Conservation (phyloP, 192 early-diverging fungal genomes). For the Spizellomyces sp. region DNA sequence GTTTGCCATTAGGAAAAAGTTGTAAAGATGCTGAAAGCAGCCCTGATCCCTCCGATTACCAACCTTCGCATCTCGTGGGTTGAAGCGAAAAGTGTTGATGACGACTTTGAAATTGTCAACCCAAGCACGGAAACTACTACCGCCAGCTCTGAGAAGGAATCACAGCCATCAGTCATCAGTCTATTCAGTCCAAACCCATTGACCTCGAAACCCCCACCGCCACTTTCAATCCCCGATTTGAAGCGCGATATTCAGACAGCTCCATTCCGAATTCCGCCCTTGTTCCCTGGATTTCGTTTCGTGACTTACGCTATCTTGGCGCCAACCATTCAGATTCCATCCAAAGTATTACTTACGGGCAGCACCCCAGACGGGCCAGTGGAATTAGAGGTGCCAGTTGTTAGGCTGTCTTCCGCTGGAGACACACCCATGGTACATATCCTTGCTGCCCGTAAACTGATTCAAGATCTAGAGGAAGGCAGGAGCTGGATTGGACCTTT, state of each 20-base stretch:
- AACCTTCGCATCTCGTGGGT: not conserved
- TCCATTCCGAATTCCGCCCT: not conserved
- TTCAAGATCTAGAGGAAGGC: not conserved
- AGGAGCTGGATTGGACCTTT: not conserved
- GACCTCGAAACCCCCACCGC: not conserved
- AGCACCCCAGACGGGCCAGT: slow-evolving; percentile 2
- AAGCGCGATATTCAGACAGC: not conserved
- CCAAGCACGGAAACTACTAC: not conserved
- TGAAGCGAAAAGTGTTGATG: not conserved
- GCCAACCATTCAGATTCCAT: not conserved
- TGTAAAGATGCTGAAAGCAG: not conserved
- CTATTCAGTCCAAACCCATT: not conserved
- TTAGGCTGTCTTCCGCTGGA: not conserved
- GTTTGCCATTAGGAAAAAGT: not conserved
- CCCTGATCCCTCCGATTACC: not conserved
- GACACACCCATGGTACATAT: not conserved
- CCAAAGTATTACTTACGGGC: not conserved
- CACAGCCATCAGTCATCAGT: too few species aligned
- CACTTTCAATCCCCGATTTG: not conserved
- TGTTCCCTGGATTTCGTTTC: slow-evolving; percentile 1
- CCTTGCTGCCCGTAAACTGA: not conserved
- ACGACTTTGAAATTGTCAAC: not conserved
- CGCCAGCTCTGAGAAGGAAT: not conserved
- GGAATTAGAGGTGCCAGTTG: not conserved
- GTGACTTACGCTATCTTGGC: not conserved